phyloP scores from a whole-genome alignment of 2,329 filamentous ascomycete species.

The Penicillium sp. region DNA sequence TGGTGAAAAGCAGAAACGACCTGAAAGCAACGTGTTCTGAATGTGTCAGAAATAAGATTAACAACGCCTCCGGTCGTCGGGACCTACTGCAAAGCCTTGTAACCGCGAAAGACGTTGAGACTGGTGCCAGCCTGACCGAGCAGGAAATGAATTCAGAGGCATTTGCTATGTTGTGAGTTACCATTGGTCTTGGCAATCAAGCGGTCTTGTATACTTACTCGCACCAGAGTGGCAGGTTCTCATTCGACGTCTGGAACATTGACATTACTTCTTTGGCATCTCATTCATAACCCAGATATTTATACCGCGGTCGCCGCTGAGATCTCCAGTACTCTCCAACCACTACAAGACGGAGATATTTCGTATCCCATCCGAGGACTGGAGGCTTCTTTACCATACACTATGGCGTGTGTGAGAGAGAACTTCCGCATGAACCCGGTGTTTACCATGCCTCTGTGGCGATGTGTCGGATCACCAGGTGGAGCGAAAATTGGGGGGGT shows the following conservation, averaged over 20 bases:
- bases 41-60: slow-evolving; percentile 6
- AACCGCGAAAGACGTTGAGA: not conserved
- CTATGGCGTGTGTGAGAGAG: slow-evolving; percentile 15
- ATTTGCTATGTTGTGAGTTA: slow-evolving; percentile 6
- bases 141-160: slow-evolving; percentile 13
- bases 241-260: slow-evolving; percentile 9
- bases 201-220: not conserved
- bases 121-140: not conserved
- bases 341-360: not conserved
- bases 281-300: slow-evolving; percentile 7
- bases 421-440: slow-evolving; percentile 14
- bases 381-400: slow-evolving; percentile 7
- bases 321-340: not conserved
- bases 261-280: slow-evolving; percentile 10
- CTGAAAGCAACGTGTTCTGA: slow-evolving; percentile 4
- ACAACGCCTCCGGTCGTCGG: not conserved
- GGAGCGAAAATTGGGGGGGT: slow-evolving; percentile 9
- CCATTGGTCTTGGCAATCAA: not conserved
- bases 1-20: slow-evolving; percentile 5
- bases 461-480: slow-evolving; percentile 2
- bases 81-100: slow-evolving; percentile 2
- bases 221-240: slow-evolving; percentile 4
- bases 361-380: slow-evolving; percentile 5
- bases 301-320: not conserved
- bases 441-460: slow-evolving; percentile 13